phyloP scores from a whole-genome alignment of 2,329 filamentous ascomycete genomes.

The Hansfordia pulvinata region DNA sequence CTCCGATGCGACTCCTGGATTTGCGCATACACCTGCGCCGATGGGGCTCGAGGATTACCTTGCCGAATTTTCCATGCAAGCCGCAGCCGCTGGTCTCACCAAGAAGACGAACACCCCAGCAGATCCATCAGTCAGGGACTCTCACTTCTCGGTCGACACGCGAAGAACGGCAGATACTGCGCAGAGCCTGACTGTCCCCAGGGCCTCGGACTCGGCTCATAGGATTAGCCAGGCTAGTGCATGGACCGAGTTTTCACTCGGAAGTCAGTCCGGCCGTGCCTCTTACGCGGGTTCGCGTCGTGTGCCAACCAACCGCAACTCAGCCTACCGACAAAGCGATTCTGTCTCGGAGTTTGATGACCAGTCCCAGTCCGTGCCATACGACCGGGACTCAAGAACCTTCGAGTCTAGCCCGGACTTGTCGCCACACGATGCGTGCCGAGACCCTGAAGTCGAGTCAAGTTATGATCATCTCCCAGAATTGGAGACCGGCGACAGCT shows the following conservation, averaged over 20 bases:
- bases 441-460: conserved; percentile 12
- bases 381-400: conserved; percentile 15
- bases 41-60: conserved; percentile 17
- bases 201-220: conserved; percentile 26
- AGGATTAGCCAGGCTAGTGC: conserved; percentile 39
- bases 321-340: conserved; percentile 11
- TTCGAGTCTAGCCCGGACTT: conserved; percentile 17
- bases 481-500: conserved; percentile 35
- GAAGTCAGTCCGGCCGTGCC: conserved; percentile 30
- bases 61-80: conserved; percentile 13
- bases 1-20: neutral
- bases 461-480: conserved; percentile 27
- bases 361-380: conserved; percentile 11
- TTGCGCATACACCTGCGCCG: too few relatives aligned
- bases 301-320: conserved; percentile 10
- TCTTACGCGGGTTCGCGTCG: conserved; percentile 14
- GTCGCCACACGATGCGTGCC: conserved; percentile 17
- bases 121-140: conserved; percentile 7
- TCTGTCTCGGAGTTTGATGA: conserved; percentile 15
- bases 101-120: conserved; percentile 5
- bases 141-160: conserved; percentile 14
- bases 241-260: conserved; percentile 49
- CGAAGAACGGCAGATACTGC: conserved; percentile 21
- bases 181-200: conserved; percentile 32
- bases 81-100: conserved; percentile 8